Evolutionary conservation across 305 asterid genomes (phyloP).

Genomic region (Rubia occidens): DNA sequence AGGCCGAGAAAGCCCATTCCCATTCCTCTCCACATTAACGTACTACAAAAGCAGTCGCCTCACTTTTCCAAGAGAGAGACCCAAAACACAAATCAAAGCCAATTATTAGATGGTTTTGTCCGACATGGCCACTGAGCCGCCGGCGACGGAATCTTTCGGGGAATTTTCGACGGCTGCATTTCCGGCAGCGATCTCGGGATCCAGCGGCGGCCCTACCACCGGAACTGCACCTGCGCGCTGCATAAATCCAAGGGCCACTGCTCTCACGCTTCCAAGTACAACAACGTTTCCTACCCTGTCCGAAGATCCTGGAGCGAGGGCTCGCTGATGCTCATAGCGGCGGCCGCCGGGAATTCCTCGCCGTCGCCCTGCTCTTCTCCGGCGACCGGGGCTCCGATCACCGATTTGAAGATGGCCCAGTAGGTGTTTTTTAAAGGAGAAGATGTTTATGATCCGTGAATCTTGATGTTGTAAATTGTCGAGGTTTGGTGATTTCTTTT

Average conservation of each 20-base stretch:
- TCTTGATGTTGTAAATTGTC: not conserved
- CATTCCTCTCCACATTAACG: too few relatives aligned
- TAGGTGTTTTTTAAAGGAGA: slow-evolving; percentile 9
- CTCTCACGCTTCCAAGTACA: slow-evolving; percentile 27
- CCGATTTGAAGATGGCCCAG: slow-evolving; percentile 11
- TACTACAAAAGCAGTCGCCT: too few relatives aligned
- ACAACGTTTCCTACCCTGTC: slow-evolving; percentile 41
- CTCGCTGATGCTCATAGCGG: slow-evolving; percentile 33
- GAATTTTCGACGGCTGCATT: slow-evolving; percentile 55
- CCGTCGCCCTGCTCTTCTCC: slow-evolving; percentile 21
- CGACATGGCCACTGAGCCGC: slow-evolving; percentile 56
- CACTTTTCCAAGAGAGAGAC: slow-evolving; percentile 2
- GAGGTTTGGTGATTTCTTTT: not conserved
- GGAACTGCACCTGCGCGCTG: slow-evolving; percentile 57
- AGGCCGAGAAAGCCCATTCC: too few relatives aligned
- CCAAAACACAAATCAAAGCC: not conserved
- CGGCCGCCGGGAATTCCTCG: slow-evolving; percentile 18
- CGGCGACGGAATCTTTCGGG: slow-evolving; percentile 52
- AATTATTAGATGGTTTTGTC: not conserved
- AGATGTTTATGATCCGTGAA: not conserved
- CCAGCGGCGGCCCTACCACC: slow-evolving; percentile 58
- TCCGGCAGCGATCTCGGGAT: slow-evolving; percentile 43
- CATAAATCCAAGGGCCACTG: slow-evolving; percentile 48
- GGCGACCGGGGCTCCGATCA: not conserved
- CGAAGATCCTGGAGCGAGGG: slow-evolving; percentile 74